phyloP scores from a whole-genome alignment of 2,329 filamentous ascomycete genomes.

The Neonectria punicea region DNA sequence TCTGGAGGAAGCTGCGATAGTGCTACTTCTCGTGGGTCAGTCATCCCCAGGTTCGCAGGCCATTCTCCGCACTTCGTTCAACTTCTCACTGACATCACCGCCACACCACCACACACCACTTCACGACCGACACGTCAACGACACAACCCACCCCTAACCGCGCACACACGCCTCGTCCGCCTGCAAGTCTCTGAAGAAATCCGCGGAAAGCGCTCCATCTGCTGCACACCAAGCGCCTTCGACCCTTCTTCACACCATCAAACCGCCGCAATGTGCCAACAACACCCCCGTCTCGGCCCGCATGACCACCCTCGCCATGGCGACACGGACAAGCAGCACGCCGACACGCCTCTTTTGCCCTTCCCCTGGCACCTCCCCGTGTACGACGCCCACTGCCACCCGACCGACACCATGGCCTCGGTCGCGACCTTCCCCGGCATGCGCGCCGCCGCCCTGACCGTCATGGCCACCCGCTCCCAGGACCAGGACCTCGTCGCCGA shows the following conservation, averaged over 20 bases:
- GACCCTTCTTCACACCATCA: background rate
- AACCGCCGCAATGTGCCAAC: constrained; percentile 12
- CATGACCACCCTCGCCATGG: background rate
- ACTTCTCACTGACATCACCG: background rate
- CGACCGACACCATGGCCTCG: constrained; percentile 78
- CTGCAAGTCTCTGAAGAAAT: background rate
- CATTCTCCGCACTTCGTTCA: background rate
- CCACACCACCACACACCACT: background rate
- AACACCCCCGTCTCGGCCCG: background rate
- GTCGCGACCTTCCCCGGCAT: constrained; percentile 69
- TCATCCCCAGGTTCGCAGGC: background rate
- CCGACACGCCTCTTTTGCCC: constrained; percentile 28
- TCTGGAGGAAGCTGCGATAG: background rate
- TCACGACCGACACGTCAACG: background rate
- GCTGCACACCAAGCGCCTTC: background rate
- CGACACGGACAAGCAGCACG: background rate
- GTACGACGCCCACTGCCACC: constrained; percentile 86
- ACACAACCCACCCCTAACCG: background rate
- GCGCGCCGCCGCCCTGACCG: constrained; percentile 72
- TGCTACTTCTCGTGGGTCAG: background rate
- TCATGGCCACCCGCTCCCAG: constrained; percentile 81
- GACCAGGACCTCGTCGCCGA: constrained; percentile 78
- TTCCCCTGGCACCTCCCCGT: constrained; percentile 79
- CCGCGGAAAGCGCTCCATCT: constrained; percentile 7
- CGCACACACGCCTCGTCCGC: no score